A percentile compares a stretch with the other conserved stretches of the same genome.
These are phyloP conservation scores for Citrus sp. DNA, from an alignment of 345 rosid genomes.

Conservation along the genomic window DNA sequence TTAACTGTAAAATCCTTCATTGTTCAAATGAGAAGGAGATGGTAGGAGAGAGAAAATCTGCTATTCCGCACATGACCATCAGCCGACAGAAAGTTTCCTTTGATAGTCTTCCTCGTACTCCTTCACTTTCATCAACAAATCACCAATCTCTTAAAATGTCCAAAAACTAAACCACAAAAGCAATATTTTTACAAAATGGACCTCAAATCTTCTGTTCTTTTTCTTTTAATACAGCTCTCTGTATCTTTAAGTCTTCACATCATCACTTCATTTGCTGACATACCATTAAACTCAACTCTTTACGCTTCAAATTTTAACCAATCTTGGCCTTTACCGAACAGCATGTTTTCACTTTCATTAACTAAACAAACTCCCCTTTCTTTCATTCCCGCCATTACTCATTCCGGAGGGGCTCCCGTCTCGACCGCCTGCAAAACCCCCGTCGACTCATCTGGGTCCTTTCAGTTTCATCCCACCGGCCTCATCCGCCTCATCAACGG, in stretches of 20 bases:
- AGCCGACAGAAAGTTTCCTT: too few relatives aligned
- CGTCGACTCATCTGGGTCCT: slow-evolving; percentile 44
- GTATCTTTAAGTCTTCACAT: not conserved
- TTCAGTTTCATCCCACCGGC: slow-evolving; percentile 46
- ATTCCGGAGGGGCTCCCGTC: slow-evolving; percentile 34
- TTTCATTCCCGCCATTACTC: slow-evolving; percentile 43
- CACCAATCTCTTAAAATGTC: too few relatives aligned
- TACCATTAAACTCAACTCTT: slow-evolving; percentile 40
- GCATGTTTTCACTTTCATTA: slow-evolving; percentile 44
- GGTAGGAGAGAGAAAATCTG: too few relatives aligned
- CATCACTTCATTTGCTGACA: slow-evolving; percentile 17
- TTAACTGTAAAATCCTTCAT: too few relatives aligned
- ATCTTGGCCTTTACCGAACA: slow-evolving; percentile 36
- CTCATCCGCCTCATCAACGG: slow-evolving; percentile 53
- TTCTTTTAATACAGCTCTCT: not conserved
- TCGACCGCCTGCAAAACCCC: slow-evolving; percentile 41
- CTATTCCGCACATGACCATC: too few relatives aligned
- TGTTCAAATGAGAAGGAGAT: too few relatives aligned
- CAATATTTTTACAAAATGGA: not conserved
- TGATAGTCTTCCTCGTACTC: too few relatives aligned
- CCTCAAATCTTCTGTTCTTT: not conserved
- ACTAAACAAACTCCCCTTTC: slow-evolving; percentile 25
- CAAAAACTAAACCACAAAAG: too few relatives aligned
- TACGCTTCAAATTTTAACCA: slow-evolving; percentile 32
- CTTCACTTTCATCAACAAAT: too few relatives aligned